Base-by-base conservation (phyloP, 202 grass and related monocot species). In the Panicum hallii region DNA sequence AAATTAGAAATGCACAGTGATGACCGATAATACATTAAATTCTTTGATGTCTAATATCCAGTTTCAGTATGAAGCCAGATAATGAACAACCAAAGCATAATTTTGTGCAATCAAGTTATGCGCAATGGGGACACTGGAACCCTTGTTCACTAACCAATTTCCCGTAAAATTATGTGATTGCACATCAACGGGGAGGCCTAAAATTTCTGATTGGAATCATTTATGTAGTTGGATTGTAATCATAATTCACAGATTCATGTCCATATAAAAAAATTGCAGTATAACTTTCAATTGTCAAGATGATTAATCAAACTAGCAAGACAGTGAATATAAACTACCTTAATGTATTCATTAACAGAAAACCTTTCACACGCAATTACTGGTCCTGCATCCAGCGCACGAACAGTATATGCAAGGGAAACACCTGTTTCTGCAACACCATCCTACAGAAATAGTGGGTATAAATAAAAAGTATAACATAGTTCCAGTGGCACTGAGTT, bases 381-480 rank as follows among this genome's bases (percentile, higher is more conserved):
- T 49, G 93, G 95, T 63, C 95, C 95, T 50, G 95, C 88, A 92
- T 98, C 95, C 75, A 98, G 78, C 7, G 85, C 83, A 88, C 86
- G 88, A 45, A 98, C 88, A 75, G 95, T 98, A 83, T 98, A 98
- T 88, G 86, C 89, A 89, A 98, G 73, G 20, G 95, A 95, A 80
- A 95, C 95, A 93, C 95, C 95, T 93, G 95, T 98, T 90, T 95
- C 93, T 75, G 70, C 52, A 72, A 98, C 89, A 84, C 95, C 93
- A 82, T 98, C 93, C 95, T 98, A 82, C 78, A 81, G 63, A 82
- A 30, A 88, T 46, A 82, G 58, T 55, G 16, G 15, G 56, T 34
- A 63, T 32, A 26, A 74, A 62, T 55, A 32, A 74, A 43, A 70
- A 30, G 9, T 82, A 72, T 60, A 61, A 23, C 42, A 34, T 44